Percentiles rank a stretch among this genome's conserved stretches.
These are phyloP conservation scores for Amphicarpaea edgeworthii DNA, from an alignment of 306 rosid species.

Conservation along the genomic window DNA sequence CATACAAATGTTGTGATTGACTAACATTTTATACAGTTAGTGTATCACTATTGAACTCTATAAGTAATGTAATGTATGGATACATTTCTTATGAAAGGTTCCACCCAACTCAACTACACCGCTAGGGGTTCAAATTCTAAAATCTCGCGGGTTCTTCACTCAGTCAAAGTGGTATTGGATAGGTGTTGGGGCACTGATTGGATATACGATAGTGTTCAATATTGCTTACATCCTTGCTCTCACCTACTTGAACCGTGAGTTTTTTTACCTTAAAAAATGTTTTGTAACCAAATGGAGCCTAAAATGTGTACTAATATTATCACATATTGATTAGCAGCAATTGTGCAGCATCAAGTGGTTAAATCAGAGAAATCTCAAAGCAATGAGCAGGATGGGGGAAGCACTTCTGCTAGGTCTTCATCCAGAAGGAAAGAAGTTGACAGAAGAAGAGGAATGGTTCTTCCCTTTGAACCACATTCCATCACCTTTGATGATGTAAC, in stretches of 20 bases:
- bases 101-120: conserved; percentile 50
- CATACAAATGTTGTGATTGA: no score
- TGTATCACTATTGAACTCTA: no score
- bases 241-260: conserved; percentile 58
- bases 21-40: no score
- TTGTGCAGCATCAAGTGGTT: conserved; percentile 44
- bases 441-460: conserved; percentile 53
- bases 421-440: conserved; percentile 16
- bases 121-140: conserved; percentile 53
- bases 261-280: conserved; percentile 23
- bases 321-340: conserved; percentile 42
- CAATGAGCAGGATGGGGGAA: conserved; percentile 32
- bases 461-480: conserved; percentile 55
- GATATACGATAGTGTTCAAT: conserved; percentile 52
- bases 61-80: conserved; percentile 14
- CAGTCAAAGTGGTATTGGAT: conserved; percentile 51
- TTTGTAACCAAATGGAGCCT: neutral
- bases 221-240: conserved; percentile 53
- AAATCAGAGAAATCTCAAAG: conserved; percentile 44
- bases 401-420: neutral
- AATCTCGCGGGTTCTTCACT: conserved; percentile 60
- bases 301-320: neutral
- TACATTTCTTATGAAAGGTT: conserved; percentile 45
- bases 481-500: conserved; percentile 54
- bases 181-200: conserved; percentile 44